Base-by-base conservation (phyloP, 1,139 yeast species). In the Maudiozyma humilis region DNA sequence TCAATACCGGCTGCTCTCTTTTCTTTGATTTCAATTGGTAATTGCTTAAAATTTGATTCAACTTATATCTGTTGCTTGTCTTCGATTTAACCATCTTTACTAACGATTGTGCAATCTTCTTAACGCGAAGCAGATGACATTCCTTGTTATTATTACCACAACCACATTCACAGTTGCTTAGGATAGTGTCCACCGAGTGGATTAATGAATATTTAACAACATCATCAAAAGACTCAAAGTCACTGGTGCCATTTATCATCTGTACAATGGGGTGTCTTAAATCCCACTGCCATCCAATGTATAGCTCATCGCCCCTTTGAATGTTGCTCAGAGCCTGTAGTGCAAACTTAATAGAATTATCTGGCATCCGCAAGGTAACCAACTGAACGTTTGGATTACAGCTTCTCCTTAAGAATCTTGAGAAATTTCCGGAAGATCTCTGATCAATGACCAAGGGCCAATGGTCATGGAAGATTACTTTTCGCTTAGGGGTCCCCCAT, bases 251-350 rank as follows among this genome's bases (percentile, higher is more conserved):
- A 27, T 66, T 64, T 36, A 73, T 70, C 47, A 84, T 63, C 51
- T 71, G 72, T 45, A 68, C 67, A 32, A 86, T 83, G 2, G 96
- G 96, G 59, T 88, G 96, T 12, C 65, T 54, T 4, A 65, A 59
- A 59, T 88, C 95, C 95, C 96, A 89, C 50, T 82, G 86, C 97
- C 97, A 89, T 1, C 77, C 77, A 19, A 86, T 65, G 1, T 93
- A 73, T 32, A 89, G 65, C 60, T 89, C 96, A 34, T 76, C 73
- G 34, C 79, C 87, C 13, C 68, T 55, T 43, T 69, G 68, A 18
- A 89, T 76, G 3, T 75, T 75, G 43, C 71, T 73, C 1, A 74
- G 62, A 0, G 96, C 78, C 36, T 71, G 71, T 5, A 85, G 73
- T 10, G 78, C 68, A 58, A 85, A 79, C 46, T 71, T 73, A 34